These are phyloP conservation scores for Acanthamoeba comandoni DNA, from an alignment of 208 protist genomes.

Conservation along the genomic window DNA sequence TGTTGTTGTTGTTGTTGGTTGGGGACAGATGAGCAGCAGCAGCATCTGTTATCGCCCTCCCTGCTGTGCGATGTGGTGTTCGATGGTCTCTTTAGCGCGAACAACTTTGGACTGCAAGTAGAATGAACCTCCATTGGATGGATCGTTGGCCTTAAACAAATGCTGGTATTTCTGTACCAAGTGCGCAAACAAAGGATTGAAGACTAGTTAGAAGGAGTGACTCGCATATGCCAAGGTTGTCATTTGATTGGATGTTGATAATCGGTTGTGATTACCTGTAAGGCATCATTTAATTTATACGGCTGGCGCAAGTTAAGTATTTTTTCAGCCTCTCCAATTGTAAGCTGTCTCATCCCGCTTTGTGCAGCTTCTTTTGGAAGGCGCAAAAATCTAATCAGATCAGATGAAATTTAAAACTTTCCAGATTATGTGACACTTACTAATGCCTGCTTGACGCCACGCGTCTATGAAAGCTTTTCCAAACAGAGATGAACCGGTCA, in stretches of 20 bases:
- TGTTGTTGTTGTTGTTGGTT: neutral
- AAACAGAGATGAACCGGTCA: slow-evolving; percentile 44
- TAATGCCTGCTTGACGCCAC: slow-evolving; percentile 58
- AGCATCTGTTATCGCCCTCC: neutral
- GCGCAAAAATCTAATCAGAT: too few relatives aligned
- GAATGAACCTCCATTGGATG: slow-evolving; percentile 52
- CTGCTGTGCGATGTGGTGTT: slow-evolving; percentile 44
- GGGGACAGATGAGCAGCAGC: neutral
- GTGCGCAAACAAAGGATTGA: neutral
- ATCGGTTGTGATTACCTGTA: slow-evolving; percentile 24
- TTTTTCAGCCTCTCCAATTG: slow-evolving; percentile 36
- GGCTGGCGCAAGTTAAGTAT: slow-evolving; percentile 20
- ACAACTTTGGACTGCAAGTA: slow-evolving; percentile 77
- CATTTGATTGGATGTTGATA: neutral
- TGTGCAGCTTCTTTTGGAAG: slow-evolving; percentile 14
- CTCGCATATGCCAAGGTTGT: too few relatives aligned
- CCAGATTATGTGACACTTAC: slow-evolving; percentile 7
- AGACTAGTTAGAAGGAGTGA: neutral
- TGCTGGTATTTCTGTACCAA: slow-evolving; percentile 51
- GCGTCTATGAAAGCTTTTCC: slow-evolving; percentile 67
- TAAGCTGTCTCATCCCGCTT: slow-evolving; percentile 5
- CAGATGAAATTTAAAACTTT: neutral
- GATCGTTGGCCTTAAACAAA: slow-evolving; percentile 76
- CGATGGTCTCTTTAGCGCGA: slow-evolving; percentile 58
- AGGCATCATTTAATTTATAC: neutral